Percentiles rank a stretch among this genome's conserved stretches.
phyloP scores from a whole-genome alignment of 108 stramenopile genomes.

The Pseudonitzschia multistriata region DNA sequence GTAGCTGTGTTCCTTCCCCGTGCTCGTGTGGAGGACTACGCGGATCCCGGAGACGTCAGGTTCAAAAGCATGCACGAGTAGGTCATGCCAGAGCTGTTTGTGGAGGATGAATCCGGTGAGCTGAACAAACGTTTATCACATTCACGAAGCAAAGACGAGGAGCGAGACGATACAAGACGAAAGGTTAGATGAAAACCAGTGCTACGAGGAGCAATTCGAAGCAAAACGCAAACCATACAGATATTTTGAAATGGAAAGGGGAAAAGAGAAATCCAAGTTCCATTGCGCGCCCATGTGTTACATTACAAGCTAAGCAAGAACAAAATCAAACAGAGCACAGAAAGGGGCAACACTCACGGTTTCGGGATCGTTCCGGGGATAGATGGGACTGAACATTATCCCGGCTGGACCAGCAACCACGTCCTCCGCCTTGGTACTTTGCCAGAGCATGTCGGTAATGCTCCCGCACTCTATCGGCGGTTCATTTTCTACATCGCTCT shows the following conservation, averaged over 20 bases:
- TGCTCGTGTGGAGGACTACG: slow-evolving; percentile 25
- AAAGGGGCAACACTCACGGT: slow-evolving; percentile 13
- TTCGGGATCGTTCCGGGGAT: slow-evolving; percentile 19
- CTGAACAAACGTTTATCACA: slow-evolving; percentile 8
- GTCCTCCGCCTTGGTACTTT: slow-evolving; percentile 1
- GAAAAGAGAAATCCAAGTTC: not conserved
- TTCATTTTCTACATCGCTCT: no score
- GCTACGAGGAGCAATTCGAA: no score
- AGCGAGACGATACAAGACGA: not conserved
- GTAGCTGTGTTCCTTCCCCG: slow-evolving; percentile 22
- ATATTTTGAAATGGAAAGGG: no score
- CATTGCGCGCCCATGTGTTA: not conserved
- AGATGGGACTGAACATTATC: slow-evolving; percentile 32
- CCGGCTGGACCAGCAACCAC: slow-evolving; percentile 16
- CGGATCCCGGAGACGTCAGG: slow-evolving; percentile 34
- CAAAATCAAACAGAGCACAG: not conserved
- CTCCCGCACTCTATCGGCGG: slow-evolving; percentile 27
- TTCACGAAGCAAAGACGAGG: not conserved
- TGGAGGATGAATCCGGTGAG: slow-evolving; percentile 25
- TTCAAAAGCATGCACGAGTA: slow-evolving; percentile 33
- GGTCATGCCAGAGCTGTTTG: slow-evolving; percentile 30
- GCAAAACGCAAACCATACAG: no score
- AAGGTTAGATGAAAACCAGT: not conserved
- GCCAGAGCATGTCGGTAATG: slow-evolving; percentile 21
- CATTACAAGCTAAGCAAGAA: not conserved